A percentile compares a stretch with the other conserved stretches of the same genome.
Conservation (phyloP, 345 rosid species). For the Brassica cretica region DNA sequence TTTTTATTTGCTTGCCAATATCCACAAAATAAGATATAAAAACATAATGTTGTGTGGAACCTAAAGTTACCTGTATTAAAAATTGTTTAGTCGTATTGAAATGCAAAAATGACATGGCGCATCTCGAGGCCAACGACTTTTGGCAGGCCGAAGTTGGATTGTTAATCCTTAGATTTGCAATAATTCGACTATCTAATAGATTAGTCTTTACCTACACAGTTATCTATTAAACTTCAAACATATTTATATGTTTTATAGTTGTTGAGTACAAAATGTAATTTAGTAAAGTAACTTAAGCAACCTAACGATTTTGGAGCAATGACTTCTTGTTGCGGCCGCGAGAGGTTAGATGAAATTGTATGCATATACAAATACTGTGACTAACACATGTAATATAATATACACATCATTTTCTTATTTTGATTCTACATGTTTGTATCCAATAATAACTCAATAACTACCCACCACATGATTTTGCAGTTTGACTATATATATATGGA, state of each 20-base stretch:
- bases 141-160: slow-evolving; percentile 31
- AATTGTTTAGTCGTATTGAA: slow-evolving; percentile 12
- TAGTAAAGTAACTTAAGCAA: slow-evolving; percentile 25
- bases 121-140: slow-evolving; percentile 39
- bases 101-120: slow-evolving; percentile 36
- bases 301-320: slow-evolving; percentile 38
- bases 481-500: background rate
- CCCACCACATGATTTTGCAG: background rate
- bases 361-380: background rate
- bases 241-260: background rate
- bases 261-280: background rate
- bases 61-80: slow-evolving; percentile 18
- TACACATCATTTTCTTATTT: background rate
- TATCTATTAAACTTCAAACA: background rate
- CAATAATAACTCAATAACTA: background rate
- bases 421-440: background rate
- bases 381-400: background rate
- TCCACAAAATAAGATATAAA: background rate
- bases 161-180: slow-evolving; percentile 14
- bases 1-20: background rate
- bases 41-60: slow-evolving; percentile 12
- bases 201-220: background rate
- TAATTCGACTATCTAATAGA: background rate
- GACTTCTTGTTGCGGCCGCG: slow-evolving; percentile 40
- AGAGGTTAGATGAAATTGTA: slow-evolving; percentile 19